A percentile compares a stretch with the other conserved stretches of the same genome.
Conservation (phyloP, 2,329 filamentous ascomycete genomes). For the Aspergillus caelatus region DNA sequence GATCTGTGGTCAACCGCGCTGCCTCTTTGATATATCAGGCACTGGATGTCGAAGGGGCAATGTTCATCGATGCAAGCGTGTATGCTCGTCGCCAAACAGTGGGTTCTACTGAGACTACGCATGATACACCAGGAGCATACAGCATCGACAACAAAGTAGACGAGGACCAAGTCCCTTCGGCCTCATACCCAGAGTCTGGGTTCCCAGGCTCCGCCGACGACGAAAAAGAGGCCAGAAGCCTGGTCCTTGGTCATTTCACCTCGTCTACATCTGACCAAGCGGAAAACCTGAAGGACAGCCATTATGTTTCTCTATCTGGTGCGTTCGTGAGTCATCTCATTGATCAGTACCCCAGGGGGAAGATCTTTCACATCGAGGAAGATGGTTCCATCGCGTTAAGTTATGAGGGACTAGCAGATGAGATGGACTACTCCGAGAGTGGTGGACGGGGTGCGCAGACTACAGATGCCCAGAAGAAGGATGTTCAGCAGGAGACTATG, state of each 20-base stretch:
- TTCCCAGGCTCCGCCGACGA: background rate
- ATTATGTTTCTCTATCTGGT: constrained; percentile 15
- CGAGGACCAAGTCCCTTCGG: background rate
- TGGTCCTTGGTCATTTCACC: constrained; percentile 19
- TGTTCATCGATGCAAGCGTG: constrained; percentile 2
- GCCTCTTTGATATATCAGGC: background rate
- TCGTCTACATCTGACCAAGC: constrained; percentile 11
- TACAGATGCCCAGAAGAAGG: constrained; percentile 10
- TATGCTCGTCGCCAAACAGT: constrained; percentile 22
- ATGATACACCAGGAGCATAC: background rate
- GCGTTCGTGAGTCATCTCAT: constrained; percentile 21
- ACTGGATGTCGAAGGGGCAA: background rate
- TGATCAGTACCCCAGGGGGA: constrained; percentile 22
- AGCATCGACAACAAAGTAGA: background rate
- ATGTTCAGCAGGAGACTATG: constrained; percentile 14
- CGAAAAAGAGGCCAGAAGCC: background rate
- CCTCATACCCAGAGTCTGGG: background rate
- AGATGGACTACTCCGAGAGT: constrained; percentile 9
- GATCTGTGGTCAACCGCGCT: constrained; percentile 9
- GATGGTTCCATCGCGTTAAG: constrained; percentile 25
- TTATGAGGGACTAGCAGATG: constrained; percentile 22
- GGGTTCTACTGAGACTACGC: background rate
- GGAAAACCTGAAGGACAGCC: background rate
- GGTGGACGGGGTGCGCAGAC: background rate
- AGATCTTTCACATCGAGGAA: constrained; percentile 26